Evolutionary conservation across 768 basidiomycete genomes (phyloP).

Genomic region (Cystobasidiopsis lactophilus): DNA sequence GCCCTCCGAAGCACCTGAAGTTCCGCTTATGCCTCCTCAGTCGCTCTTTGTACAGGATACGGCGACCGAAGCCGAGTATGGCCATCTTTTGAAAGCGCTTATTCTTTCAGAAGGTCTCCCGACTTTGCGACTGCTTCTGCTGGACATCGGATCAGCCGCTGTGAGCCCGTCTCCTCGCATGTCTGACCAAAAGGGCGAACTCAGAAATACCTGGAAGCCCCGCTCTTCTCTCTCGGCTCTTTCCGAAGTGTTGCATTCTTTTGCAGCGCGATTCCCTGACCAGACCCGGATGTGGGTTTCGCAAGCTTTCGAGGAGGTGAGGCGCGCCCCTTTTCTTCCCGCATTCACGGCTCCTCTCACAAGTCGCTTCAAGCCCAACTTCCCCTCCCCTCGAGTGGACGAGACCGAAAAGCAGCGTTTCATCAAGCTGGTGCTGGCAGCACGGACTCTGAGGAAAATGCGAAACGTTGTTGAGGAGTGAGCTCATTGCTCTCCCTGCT

Average conservation of each 20-base stretch:
- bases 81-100: slow-evolving; percentile 1
- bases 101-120: slow-evolving; percentile 2
- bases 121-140: slow-evolving; percentile 21
- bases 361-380: too few species aligned
- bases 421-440: too few species aligned
- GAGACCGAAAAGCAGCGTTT: too few species aligned
- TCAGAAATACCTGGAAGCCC: not conserved
- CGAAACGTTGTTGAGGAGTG: too few species aligned
- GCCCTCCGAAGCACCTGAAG: not conserved
- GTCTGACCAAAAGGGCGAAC: too few species aligned
- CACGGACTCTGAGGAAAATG: too few species aligned
- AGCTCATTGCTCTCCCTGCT: too few species aligned
- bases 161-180: too few species aligned
- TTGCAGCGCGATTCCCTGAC: slow-evolving; percentile 23
- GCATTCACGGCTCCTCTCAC: not conserved
- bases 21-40: too few species aligned
- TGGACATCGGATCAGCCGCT: slow-evolving; percentile 22
- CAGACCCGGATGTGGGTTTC: slow-evolving; percentile 18
- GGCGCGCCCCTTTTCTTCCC: not conserved
- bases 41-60: too few species aligned
- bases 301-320: not conserved
- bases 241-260: slow-evolving; percentile 26
- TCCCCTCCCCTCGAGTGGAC: too few species aligned
- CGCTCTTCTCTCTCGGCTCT: slow-evolving; percentile 18
- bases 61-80: too few species aligned